Conservation (phyloP, 169 alveolate species). For the Neospora caninum region DNA sequence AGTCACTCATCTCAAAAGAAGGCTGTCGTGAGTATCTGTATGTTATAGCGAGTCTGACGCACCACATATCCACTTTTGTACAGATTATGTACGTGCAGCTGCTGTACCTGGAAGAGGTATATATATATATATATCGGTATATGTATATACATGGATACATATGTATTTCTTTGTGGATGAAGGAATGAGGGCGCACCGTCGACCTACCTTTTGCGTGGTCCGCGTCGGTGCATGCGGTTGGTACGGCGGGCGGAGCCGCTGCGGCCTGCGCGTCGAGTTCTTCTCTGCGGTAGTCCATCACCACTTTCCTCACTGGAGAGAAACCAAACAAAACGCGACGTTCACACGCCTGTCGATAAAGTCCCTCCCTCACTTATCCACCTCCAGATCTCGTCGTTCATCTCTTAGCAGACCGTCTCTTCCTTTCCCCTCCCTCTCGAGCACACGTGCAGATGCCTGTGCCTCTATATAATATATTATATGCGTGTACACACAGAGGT, state of each 20-base stretch:
- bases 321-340: neutral
- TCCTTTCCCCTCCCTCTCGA: neutral
- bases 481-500: too few species aligned
- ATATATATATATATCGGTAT: too few species aligned
- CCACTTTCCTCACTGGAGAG: neutral
- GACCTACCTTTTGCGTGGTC: neutral
- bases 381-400: too few species aligned
- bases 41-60: too few species aligned
- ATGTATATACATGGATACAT: too few species aligned
- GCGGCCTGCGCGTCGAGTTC: neutral
- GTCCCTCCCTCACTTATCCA: neutral
- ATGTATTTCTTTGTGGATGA: too few species aligned
- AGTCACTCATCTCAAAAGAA: too few species aligned
- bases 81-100: too few species aligned
- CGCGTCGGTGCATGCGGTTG: neutral
- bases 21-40: too few species aligned
- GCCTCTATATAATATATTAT: neutral
- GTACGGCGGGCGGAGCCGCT: neutral
- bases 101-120: too few species aligned
- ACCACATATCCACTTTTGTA: too few species aligned
- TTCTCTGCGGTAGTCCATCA: constrained; percentile 12
- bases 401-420: neutral
- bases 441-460: neutral
- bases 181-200: neutral
- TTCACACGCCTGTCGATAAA: too few species aligned